Conservation (phyloP, 108 stramenopile genomes). For the Skeletonema tropicum region DNA sequence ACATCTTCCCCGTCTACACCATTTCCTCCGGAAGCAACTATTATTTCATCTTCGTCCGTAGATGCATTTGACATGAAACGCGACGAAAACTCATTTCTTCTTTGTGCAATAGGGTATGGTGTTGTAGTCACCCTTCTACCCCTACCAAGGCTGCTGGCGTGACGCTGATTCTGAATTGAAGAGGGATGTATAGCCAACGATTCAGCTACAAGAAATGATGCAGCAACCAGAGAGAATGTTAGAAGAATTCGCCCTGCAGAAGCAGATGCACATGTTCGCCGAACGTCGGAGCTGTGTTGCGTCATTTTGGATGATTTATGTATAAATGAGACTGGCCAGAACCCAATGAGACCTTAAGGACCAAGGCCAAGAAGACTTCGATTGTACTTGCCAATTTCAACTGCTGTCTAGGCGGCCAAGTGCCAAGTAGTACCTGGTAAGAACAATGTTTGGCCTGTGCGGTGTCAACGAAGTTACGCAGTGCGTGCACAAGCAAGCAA, state of each 20-base stretch:
- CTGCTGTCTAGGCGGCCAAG: no score
- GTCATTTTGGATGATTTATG: background rate
- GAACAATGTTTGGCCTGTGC: no score
- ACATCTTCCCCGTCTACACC: constrained; percentile 1
- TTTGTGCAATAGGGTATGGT: background rate
- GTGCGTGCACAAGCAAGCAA: no score
- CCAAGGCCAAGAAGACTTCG: no score
- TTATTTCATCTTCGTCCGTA: constrained; percentile 3
- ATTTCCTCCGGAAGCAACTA: background rate
- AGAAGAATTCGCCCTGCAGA: constrained; percentile 24
- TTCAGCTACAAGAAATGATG: constrained; percentile 16
- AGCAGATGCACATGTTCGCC: background rate
- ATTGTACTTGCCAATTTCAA: no score
- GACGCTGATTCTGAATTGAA: background rate
- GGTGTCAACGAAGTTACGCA: no score
- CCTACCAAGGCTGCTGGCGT: background rate
- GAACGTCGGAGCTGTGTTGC: background rate
- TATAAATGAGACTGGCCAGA: no score
- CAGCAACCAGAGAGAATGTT: constrained; percentile 17
- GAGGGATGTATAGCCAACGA: constrained; percentile 22
- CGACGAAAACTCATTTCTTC: constrained; percentile 8
- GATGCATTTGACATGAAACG: background rate
- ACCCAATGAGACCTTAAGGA: no score
- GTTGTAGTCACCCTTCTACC: constrained; percentile 5
- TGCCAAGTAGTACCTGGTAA: no score